Base-by-base conservation (phyloP, 768 basidiomycete species). In the Termitomyces sp. region DNA sequence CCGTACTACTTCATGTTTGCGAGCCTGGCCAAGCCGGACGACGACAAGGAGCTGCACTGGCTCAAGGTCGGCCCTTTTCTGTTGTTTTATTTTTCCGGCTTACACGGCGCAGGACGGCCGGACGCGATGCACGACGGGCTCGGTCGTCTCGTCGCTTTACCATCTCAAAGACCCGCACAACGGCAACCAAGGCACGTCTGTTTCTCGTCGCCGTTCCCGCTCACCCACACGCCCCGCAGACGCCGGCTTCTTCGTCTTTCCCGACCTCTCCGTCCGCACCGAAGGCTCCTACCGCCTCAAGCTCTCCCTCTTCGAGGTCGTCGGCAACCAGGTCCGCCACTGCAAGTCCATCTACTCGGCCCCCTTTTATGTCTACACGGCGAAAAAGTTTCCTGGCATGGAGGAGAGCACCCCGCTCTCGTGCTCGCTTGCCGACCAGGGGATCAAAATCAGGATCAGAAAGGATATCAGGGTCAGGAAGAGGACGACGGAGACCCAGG, bases 1-100 rank as follows among this genome's bases (percentile, higher is more conserved):
- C 94, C 94, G 0, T 95, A 95, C 68, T 96, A 94, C 68, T 94
- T 96, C 71, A 95, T 95, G 90, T 94, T 93, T 64, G 93, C 94
- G 25, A 86, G 85, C 65, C 80, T 95, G 40, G 92, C 93, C 1
- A 86, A 93, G 63, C 90, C 91, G 0, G 92, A 94, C 63, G 88
- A 91, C 59, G 91, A 95, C 62, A 80, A 87, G 12, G 94, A 96
- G 70, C 70, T 96, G 43, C 94, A 97, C 65, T 89, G 91, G 83
- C 66, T 80, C 14, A 80, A 93, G 78, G 86, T 86, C n/a, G n/a
- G n/a, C n/a, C n/a, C n/a, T n/a, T n/a, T n/a, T n/a, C n/a, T n/a
- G n/a, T n/a, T n/a, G n/a, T n/a, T n/a, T n/a, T n/a, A n/a, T 14
- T 40, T 17, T 12, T n/a, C 16, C 4, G 27, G 1, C 44, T 40